These are phyloP conservation scores for Penicillium steckii DNA, from an alignment of 495 filamentous ascomycete species.

Conservation along the genomic window DNA sequence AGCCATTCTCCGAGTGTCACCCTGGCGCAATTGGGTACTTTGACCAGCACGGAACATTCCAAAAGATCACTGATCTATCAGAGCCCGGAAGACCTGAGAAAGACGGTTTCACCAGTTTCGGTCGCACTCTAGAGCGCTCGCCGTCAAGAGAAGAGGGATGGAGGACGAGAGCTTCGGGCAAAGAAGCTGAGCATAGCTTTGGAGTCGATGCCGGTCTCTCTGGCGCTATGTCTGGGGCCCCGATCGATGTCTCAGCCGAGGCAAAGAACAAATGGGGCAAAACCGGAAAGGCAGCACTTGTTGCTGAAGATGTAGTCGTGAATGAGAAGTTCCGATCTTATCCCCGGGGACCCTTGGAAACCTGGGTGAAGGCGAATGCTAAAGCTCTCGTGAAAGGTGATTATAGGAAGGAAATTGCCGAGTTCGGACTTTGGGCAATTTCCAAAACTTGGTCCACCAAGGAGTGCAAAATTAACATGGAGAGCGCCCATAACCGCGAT, in stretches of 20 bases:
- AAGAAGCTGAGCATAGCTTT: constrained; percentile 3
- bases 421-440: constrained; percentile 15
- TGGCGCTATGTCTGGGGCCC: constrained; percentile 1
- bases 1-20: constrained; percentile 7
- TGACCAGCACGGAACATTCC: constrained; percentile 8
- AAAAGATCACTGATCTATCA: constrained; percentile 11
- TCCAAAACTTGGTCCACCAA: constrained; percentile 7
- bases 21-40: constrained; percentile 12
- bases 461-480: constrained; percentile 11
- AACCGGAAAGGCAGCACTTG: constrained; percentile 9
- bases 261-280: constrained; percentile 9
- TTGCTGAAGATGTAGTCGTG: neutral
- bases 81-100: constrained; percentile 5
- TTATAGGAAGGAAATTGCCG: constrained; percentile 1
- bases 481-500: constrained; percentile 4
- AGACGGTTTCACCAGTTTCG: constrained; percentile 4
- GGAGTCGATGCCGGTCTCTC: constrained; percentile 5
- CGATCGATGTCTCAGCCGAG: constrained; percentile 11
- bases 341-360: neutral
- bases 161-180: constrained; percentile 4
- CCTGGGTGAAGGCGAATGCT: constrained; percentile 10
- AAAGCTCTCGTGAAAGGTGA: constrained; percentile 2
- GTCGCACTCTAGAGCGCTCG: neutral
- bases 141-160: neutral
- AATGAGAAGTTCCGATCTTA: constrained; percentile 2